Evolutionary conservation across 768 basidiomycete species (phyloP).

Genomic region (Podaxis carcinomalis): DNA sequence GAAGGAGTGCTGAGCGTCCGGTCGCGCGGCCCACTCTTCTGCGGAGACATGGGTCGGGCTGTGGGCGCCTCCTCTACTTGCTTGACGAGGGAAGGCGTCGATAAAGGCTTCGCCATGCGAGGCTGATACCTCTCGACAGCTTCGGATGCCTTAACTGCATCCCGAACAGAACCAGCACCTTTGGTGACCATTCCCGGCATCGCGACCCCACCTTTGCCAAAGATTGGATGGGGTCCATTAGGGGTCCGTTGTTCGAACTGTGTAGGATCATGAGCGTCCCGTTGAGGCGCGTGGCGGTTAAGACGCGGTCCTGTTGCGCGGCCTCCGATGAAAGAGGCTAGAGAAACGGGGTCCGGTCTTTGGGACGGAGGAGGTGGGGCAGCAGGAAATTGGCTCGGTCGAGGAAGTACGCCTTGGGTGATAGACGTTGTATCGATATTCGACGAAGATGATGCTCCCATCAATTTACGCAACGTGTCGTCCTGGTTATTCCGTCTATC

Average conservation of each 20-base stretch:
- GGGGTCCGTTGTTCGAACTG: conserved; percentile 60
- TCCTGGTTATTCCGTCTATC: conserved; percentile 40
- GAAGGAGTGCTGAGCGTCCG: conserved; percentile 7
- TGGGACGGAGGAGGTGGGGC: conserved; percentile 19
- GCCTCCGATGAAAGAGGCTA: conserved; percentile 82
- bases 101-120: conserved; percentile 8
- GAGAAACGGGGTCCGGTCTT: conserved; percentile 52
- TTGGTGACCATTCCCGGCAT: conserved; percentile 63
- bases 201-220: conserved; percentile 70
- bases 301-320: conserved; percentile 70
- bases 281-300: conserved; percentile 68
- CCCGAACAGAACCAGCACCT: conserved; percentile 2
- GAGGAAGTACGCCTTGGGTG: conserved; percentile 16
- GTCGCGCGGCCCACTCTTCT: conserved; percentile 11
- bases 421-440: conserved; percentile 10
- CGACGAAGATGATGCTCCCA: conserved; percentile 19
- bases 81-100: conserved; percentile 1
- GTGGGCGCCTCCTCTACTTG: not conserved
- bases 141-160: conserved; percentile 12
- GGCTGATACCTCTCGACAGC: conserved; percentile 15
- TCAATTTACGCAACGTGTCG: conserved; percentile 43
- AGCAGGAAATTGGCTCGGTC: conserved; percentile 14
- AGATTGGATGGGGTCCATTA: conserved; percentile 67
- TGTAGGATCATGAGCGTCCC: conserved; percentile 58
- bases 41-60: conserved; percentile 12